Conservation (phyloP, 2,329 filamentous ascomycete species). For the Botrytis sinoallii region DNA sequence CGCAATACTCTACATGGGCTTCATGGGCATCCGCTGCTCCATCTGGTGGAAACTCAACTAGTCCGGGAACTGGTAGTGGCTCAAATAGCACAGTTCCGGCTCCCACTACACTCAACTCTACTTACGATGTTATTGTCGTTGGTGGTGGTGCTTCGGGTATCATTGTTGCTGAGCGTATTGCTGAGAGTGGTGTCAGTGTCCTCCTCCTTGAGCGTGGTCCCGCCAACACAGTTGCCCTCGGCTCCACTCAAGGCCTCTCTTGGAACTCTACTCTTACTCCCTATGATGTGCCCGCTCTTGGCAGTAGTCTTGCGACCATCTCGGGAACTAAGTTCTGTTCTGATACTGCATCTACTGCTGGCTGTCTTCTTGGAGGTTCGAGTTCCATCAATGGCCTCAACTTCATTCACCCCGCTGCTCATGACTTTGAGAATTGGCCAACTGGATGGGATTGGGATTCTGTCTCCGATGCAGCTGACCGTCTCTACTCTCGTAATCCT, state of each 20-base stretch:
- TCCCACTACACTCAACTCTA: neutral
- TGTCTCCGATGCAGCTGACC: neutral
- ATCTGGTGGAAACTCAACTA: neutral
- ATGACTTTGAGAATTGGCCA: neutral
- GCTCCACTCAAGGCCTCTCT: neutral
- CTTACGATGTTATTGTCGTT: neutral
- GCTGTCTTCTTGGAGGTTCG: neutral
- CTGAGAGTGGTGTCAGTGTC: neutral
- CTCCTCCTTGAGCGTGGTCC: neutral
- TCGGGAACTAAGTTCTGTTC: neutral
- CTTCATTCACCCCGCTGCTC: neutral
- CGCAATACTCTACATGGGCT: neutral
- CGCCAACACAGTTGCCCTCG: neutral
- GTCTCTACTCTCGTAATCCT: neutral
- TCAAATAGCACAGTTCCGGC: neutral
- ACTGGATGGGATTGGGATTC: neutral
- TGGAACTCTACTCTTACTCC: neutral
- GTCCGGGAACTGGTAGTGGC: neutral
- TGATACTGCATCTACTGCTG: neutral
- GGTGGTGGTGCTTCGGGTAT: neutral
- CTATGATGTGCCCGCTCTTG: neutral
- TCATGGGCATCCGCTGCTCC: neutral
- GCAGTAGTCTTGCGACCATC: neutral
- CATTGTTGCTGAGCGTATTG: neutral
- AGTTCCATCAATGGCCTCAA: neutral